These are phyloP conservation scores for Erodium maritimum DNA, from an alignment of 345 rosid genomes.

Conservation along the genomic window DNA sequence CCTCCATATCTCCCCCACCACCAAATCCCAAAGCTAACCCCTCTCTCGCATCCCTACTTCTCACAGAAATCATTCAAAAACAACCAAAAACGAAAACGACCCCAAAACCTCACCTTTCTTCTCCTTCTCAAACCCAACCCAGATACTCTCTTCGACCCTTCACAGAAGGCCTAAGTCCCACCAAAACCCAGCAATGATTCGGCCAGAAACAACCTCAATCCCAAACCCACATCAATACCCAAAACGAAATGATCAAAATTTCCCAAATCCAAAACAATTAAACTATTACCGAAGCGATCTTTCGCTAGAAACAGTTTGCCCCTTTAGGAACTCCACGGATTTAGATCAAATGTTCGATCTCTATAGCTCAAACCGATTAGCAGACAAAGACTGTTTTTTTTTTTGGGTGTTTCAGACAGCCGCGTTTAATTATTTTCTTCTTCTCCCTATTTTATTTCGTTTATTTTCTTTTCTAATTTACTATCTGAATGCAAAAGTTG, in stretches of 20 bases:
- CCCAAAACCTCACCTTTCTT: constrained; percentile 6
- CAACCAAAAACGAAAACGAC: background rate
- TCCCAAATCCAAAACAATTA: background rate
- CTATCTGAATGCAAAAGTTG: background rate
- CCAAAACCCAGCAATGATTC: constrained; percentile 2
- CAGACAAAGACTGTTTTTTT: constrained; percentile 1
- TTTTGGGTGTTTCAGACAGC: background rate
- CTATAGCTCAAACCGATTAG: background rate
- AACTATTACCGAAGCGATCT: background rate
- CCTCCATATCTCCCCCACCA: constrained; percentile 23
- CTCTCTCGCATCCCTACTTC: constrained; percentile 23
- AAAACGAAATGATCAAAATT: background rate
- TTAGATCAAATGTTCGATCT: background rate
- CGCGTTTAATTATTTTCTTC: background rate
- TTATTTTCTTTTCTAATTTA: background rate
- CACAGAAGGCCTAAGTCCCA: background rate
- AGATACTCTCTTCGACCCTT: constrained; percentile 5
- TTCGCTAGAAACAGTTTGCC: background rate
- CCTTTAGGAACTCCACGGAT: background rate
- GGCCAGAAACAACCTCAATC: background rate
- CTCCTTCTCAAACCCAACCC: background rate
- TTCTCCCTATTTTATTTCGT: background rate
- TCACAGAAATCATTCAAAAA: constrained; percentile 18
- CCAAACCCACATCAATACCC: background rate
- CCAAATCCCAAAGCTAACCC: constrained; percentile 22